Evolutionary conservation across 768 basidiomycete genomes (phyloP).

Genomic region (Plicaturopsis crispa): DNA sequence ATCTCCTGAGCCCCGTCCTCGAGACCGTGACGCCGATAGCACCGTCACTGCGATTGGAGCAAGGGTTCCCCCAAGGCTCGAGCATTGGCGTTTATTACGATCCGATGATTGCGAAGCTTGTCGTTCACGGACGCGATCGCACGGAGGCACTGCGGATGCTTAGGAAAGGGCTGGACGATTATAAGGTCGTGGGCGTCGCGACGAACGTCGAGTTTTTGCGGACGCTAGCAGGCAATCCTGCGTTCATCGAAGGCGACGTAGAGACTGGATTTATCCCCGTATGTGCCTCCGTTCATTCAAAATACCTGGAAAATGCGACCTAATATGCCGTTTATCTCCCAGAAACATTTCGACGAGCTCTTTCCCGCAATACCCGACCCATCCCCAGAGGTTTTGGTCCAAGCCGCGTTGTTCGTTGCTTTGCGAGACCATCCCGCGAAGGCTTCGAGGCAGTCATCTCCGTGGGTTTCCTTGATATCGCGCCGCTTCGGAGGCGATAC

Average conservation of each 20-base stretch:
- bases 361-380: conserved; percentile 62
- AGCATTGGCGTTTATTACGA: conserved; percentile 88
- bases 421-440: conserved; percentile 48
- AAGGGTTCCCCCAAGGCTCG: conserved; percentile 76
- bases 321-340: conserved; percentile 1
- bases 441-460: conserved; percentile 29
- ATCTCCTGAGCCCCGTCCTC: conserved; percentile 24
- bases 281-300: conserved; percentile 12
- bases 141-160: conserved; percentile 79
- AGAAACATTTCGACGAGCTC: conserved; percentile 83
- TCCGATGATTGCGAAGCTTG: conserved; percentile 88
- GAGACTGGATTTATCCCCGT: conserved; percentile 93
- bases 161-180: conserved; percentile 76
- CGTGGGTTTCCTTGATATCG: conserved; percentile 66
- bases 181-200: conserved; percentile 84
- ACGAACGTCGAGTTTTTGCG: conserved; percentile 90
- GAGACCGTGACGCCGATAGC: conserved; percentile 26
- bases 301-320: neutral
- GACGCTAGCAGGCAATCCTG: conserved; percentile 64
- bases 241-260: conserved; percentile 73
- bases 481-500: conserved; percentile 75
- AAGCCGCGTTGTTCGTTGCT: conserved; percentile 70
- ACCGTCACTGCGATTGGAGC: conserved; percentile 77
- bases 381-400: conserved; percentile 58
- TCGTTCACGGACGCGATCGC: conserved; percentile 81